Evolutionary conservation across 208 protist species (phyloP).

Genomic region (Wallacemonas rigidus): DNA sequence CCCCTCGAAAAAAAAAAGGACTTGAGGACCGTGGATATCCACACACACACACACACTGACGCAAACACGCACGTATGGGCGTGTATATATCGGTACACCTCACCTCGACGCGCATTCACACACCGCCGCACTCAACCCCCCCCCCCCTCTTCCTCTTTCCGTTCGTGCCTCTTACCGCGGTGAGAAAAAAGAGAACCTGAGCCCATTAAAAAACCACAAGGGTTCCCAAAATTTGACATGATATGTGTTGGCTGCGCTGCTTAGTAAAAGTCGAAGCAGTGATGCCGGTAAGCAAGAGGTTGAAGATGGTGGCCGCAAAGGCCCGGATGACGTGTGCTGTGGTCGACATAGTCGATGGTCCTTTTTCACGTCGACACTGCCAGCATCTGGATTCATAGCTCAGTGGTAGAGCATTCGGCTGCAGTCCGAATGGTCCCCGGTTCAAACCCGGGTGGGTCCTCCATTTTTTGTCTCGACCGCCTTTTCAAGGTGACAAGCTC

Average conservation of each 20-base stretch:
- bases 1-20: background rate
- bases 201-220: background rate
- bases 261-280: conserved; percentile 75
- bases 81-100: too few species aligned
- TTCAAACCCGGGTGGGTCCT: conserved; percentile 95
- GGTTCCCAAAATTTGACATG: conserved; percentile 36
- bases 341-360: too few species aligned
- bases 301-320: too few species aligned
- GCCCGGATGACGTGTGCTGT: too few species aligned
- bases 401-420: conserved; percentile 82
- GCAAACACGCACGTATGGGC: too few species aligned
- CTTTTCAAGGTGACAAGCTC: background rate
- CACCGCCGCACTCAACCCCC: background rate
- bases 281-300: conserved; percentile 15
- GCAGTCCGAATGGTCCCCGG: conserved; percentile 94
- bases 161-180: background rate
- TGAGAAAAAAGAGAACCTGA: conserved; percentile 3
- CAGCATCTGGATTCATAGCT: conserved; percentile 55
- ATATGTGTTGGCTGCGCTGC: conserved; percentile 38
- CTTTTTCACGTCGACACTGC: background rate
- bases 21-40: background rate
- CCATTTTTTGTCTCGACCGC: conserved; percentile 36
- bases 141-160: background rate
- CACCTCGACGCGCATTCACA: background rate
- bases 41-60: too few species aligned